These are phyloP conservation scores for Neonectria ditissima DNA, from an alignment of 2,329 filamentous ascomycete genomes.

Conservation along the genomic window DNA sequence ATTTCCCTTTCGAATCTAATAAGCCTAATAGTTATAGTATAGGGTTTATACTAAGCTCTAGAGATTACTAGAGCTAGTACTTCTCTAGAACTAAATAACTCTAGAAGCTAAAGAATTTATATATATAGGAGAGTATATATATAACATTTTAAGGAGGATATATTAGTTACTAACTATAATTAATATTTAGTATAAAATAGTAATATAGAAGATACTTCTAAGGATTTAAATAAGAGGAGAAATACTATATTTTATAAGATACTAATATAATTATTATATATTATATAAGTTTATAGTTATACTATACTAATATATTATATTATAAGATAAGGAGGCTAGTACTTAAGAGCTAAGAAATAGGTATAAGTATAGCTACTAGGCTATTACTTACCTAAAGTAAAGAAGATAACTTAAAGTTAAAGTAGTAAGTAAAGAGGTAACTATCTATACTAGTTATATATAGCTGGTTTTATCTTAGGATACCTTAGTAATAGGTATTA, in stretches of 20 bases:
- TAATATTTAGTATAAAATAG: not conserved
- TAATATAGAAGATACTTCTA: not conserved
- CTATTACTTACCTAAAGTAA: no score
- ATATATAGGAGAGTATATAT: not conserved
- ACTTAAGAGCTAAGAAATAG: no score
- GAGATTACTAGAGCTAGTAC: not conserved
- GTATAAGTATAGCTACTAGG: no score
- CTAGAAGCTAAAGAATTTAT: not conserved
- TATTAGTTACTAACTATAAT: not conserved
- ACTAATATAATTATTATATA: not conserved
- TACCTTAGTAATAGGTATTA: not conserved
- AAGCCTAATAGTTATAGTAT: not conserved
- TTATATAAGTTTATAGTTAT: not conserved
- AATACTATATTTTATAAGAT: not conserved
- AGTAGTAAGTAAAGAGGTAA: no score
- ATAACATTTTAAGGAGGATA: not conserved
- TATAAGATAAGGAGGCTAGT: no score
- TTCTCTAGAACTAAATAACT: not conserved
- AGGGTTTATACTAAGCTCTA: not conserved
- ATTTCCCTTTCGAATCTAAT: not conserved
- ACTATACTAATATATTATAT: not conserved
- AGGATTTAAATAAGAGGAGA: not conserved
- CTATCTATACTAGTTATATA: no score
- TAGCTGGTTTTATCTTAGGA: not conserved
- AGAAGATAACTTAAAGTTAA: no score